Percentiles rank a stretch among this genome's conserved stretches.
Evolutionary conservation across 2,329 filamentous ascomycete species (phyloP).

Genomic region (Fusarium sp.): DNA sequence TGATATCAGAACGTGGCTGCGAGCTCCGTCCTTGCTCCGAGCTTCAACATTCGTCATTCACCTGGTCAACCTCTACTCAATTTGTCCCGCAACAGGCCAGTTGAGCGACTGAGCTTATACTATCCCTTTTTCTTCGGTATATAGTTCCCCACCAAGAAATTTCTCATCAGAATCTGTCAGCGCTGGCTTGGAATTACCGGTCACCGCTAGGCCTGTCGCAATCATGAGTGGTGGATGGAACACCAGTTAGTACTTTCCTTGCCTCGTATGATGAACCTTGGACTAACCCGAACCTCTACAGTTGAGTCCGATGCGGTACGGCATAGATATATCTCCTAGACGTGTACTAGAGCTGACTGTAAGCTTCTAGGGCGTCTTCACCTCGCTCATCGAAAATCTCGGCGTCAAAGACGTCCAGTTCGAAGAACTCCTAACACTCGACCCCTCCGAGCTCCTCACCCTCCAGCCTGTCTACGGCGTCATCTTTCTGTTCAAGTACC

Average conservation of each 20-base stretch:
- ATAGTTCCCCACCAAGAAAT: neutral
- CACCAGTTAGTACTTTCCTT: constrained; percentile 71
- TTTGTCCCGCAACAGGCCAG: neutral
- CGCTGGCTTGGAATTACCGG: neutral
- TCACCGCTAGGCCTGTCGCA: constrained; percentile 13
- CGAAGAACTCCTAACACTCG: constrained; percentile 92
- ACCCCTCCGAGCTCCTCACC: constrained; percentile 77
- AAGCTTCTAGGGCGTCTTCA: constrained; percentile 84
- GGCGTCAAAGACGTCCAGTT: constrained; percentile 96
- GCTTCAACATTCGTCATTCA: constrained; percentile 23
- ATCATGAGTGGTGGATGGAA: constrained; percentile 89
- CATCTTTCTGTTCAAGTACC: constrained; percentile 99
- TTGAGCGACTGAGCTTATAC: neutral
- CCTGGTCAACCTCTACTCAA: neutral
- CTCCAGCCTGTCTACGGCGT: constrained; percentile 90
- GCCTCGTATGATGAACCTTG: neutral
- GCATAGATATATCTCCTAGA: constrained; percentile 57
- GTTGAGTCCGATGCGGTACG: constrained; percentile 95
- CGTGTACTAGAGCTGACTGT: constrained; percentile 3
- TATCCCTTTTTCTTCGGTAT: neutral
- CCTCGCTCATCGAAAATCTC: constrained; percentile 90
- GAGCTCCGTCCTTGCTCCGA: constrained; percentile 28
- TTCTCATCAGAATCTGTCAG: neutral
- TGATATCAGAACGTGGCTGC: constrained; percentile 43
- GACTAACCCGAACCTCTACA: constrained; percentile 45